Evolutionary conservation across 2,329 filamentous ascomycete species (phyloP).

Genomic region (Metarhizium anisopliae): DNA sequence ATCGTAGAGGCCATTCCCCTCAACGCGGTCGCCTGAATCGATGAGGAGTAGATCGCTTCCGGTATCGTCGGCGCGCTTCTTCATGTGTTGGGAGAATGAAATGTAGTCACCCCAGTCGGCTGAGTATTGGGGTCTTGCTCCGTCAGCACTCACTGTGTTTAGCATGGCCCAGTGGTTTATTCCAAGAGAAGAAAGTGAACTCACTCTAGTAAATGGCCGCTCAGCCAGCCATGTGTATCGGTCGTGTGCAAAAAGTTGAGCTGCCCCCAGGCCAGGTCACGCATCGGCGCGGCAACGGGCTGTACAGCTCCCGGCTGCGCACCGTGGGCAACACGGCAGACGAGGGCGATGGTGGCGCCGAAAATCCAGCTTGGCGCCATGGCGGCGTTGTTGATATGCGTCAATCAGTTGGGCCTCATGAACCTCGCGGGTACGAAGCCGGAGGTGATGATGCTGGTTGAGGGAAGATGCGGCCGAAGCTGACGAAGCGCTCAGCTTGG

Average conservation of each 20-base stretch:
- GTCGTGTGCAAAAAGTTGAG: conserved; percentile 97
- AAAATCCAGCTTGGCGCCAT: conserved; percentile 18
- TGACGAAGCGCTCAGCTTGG: conserved; percentile 32
- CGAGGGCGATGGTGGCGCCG: conserved; percentile 20
- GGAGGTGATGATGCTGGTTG: neutral
- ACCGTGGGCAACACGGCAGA: conserved; percentile 23
- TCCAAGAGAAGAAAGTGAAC: conserved; percentile 13
- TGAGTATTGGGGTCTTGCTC: conserved; percentile 68
- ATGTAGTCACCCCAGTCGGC: conserved; percentile 98
- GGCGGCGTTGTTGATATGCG: conserved; percentile 6
- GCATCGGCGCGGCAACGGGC: conserved; percentile 71
- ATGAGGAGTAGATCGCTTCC: conserved; percentile 85
- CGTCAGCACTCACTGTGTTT: neutral
- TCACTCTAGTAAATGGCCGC: conserved; percentile 84
- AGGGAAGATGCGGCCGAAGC: no score
- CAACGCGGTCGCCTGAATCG: conserved; percentile 87
- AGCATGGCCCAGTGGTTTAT: neutral
- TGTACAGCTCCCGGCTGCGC: conserved; percentile 74
- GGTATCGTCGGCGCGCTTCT: conserved; percentile 63
- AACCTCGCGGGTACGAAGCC: neutral
- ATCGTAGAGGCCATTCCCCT: conserved; percentile 93
- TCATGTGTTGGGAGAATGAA: conserved; percentile 81
- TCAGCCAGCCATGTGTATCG: conserved; percentile 93
- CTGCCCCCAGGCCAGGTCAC: conserved; percentile 82
- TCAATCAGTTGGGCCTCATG: neutral